Evolutionary conservation across 2,329 filamentous ascomycete species (phyloP), one percentile per base, ranked within the genome.

Genomic region (Hortaea werneckii): DNA sequence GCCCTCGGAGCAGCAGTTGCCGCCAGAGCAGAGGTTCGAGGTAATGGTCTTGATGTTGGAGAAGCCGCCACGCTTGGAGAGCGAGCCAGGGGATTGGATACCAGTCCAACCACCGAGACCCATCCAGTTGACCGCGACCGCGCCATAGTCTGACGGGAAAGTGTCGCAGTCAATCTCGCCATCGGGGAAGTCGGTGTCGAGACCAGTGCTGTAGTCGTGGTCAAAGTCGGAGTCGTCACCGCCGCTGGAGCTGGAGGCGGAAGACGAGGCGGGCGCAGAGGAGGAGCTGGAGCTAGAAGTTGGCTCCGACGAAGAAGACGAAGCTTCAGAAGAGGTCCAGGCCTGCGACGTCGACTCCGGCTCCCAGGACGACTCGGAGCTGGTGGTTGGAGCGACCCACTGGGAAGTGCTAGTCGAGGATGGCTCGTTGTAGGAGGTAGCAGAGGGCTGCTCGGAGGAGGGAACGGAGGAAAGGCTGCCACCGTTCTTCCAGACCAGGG

Each of bases 61-160:
- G 50, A 71, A 69, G 45, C 60, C 67, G 41, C 59, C 60, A 35
- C 32, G 32, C 27, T 38, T 39, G 40, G 13, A 40, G 12, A 55
- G 7, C 29, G 13, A 56, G 40, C 61, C 62, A 9, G 58, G 54
- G 1, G 50, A 52, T 67, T 95, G 88, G 50, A 95, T 74, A 60
- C 88, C 87, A 54, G 78, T 80, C 82, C 82, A 98, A 52, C 87
- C 88, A 50, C 73, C 76, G 6, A 87, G 69, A 12, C 75, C 73
- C 27, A 89, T 74, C 73, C 83, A 90, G 45, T 75, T 62, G 29
- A 92, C 69, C 41, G 79, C 44, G 40, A 94, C 60, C 1, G 89
- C 84, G 56, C 92, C 92, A 60, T 94, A 96, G 0, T 79, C 72
- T 3, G 79, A 80, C 11, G 89, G 89, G 71, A 95, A 94, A 1